phyloP scores from a whole-genome alignment of 805 yeast species.

The Candida nonsorbophila region DNA sequence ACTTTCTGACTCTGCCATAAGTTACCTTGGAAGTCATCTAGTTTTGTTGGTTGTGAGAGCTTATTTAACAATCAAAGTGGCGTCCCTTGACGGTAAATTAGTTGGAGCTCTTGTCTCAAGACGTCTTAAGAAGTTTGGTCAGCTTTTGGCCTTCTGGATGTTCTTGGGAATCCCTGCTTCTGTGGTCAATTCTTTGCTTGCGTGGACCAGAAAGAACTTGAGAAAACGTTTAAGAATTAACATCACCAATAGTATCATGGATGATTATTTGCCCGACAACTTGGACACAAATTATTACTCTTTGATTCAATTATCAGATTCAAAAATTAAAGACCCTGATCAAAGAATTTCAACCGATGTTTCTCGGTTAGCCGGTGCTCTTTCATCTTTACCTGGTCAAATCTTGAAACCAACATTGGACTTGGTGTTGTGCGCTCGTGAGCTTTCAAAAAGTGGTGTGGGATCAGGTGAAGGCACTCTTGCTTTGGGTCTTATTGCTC shows the following conservation, averaged over 20 bases:
- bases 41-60: constrained; percentile 63
- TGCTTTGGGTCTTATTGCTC: constrained; percentile 74
- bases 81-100: constrained; percentile 77
- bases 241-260: constrained; percentile 59
- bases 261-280: constrained; percentile 65
- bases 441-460: constrained; percentile 60
- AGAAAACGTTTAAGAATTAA: constrained; percentile 56
- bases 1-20: constrained; percentile 20
- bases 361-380: constrained; percentile 63
- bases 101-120: constrained; percentile 79
- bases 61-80: constrained; percentile 70
- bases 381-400: constrained; percentile 76
- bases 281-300: constrained; percentile 71
- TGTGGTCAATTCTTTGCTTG: constrained; percentile 64
- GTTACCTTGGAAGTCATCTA: constrained; percentile 47
- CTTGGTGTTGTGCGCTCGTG: constrained; percentile 73
- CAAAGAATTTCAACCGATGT: constrained; percentile 81
- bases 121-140: constrained; percentile 57
- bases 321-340: constrained; percentile 64
- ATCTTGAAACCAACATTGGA: constrained; percentile 79
- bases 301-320: constrained; percentile 52
- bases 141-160: constrained; percentile 72
- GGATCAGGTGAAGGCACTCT: constrained; percentile 75
- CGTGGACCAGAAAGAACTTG: constrained; percentile 54
- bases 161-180: constrained; percentile 83